A percentile compares a stretch with the other conserved stretches of the same genome.
These are phyloP conservation scores for Scutellaria minor DNA, from an alignment of 257 asterid genomes.

Conservation along the genomic window DNA sequence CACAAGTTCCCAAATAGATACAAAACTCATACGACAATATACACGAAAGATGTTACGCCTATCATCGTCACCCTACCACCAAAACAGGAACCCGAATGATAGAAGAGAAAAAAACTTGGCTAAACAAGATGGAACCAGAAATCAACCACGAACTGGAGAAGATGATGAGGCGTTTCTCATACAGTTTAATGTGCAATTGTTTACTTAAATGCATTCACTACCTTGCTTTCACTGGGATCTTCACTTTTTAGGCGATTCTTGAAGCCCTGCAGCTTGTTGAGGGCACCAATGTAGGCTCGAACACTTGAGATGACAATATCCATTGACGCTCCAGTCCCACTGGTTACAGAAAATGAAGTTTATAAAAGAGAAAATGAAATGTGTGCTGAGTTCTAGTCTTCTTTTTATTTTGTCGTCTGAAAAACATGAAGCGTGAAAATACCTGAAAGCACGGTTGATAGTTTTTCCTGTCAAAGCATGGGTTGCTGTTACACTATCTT, in stretches of 20 bases:
- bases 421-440: not conserved
- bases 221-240: slow-evolving; percentile 42
- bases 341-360: slow-evolving; percentile 31
- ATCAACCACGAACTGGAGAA: slow-evolving; percentile 17
- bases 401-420: not conserved
- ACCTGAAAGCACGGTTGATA: slow-evolving; percentile 81
- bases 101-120: not conserved
- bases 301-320: slow-evolving; percentile 91
- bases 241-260: slow-evolving; percentile 40
- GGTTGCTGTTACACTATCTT: slow-evolving; percentile 56
- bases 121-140: not conserved
- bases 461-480: slow-evolving; percentile 70
- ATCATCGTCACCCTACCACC: not conserved
- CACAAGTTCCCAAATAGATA: slow-evolving; percentile 13
- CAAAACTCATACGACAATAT: slow-evolving; percentile 2
- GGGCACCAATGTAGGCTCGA: slow-evolving; percentile 88
- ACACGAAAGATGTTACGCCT: not conserved
- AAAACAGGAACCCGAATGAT: not conserved
- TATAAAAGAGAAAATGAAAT: not conserved
- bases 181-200: not conserved
- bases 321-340: slow-evolving; percentile 92
- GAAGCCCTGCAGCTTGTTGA: slow-evolving; percentile 83
- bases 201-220: slow-evolving; percentile 36
- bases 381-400: not conserved
- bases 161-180: slow-evolving; percentile 1